Percentiles rank a stretch among this genome's conserved stretches.
phyloP scores from a whole-genome alignment of 2,329 filamentous ascomycete species.

The Byssoonygena ceratinophila region DNA sequence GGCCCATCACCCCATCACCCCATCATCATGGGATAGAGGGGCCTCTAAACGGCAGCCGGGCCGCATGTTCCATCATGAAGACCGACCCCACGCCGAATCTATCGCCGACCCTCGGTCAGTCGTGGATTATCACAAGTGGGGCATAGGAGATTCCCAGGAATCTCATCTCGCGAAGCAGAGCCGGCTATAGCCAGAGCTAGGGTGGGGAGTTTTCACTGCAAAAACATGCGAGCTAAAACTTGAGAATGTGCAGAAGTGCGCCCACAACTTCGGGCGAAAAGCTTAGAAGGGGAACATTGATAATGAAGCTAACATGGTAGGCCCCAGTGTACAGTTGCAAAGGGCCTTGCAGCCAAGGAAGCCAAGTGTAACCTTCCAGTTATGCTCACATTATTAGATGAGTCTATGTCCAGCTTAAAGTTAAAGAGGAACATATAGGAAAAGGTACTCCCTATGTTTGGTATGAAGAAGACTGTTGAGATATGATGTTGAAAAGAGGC shows the following conservation, averaged over 20 bases:
- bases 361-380: constrained; percentile 11
- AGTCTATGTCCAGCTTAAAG: background rate
- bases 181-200: background rate
- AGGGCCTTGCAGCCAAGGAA: background rate
- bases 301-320: constrained; percentile 1
- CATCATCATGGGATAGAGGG: background rate
- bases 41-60: no score
- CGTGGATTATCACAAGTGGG: background rate
- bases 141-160: background rate
- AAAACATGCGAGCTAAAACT: background rate
- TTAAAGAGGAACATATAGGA: background rate
- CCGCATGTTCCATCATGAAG: background rate
- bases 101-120: background rate
- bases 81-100: background rate
- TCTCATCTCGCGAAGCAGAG: background rate
- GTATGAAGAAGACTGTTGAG: background rate
- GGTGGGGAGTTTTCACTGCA: background rate
- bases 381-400: background rate
- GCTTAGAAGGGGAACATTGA: background rate
- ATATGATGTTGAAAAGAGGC: background rate
- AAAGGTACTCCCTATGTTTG: background rate
- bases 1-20: background rate
- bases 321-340: background rate
- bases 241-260: background rate
- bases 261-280: background rate